A percentile compares a stretch with the other conserved stretches of the same genome.
These are phyloP conservation scores for Musa schizocarpa DNA, from an alignment of 176 grass and related monocot genomes.

Conservation along the genomic window DNA sequence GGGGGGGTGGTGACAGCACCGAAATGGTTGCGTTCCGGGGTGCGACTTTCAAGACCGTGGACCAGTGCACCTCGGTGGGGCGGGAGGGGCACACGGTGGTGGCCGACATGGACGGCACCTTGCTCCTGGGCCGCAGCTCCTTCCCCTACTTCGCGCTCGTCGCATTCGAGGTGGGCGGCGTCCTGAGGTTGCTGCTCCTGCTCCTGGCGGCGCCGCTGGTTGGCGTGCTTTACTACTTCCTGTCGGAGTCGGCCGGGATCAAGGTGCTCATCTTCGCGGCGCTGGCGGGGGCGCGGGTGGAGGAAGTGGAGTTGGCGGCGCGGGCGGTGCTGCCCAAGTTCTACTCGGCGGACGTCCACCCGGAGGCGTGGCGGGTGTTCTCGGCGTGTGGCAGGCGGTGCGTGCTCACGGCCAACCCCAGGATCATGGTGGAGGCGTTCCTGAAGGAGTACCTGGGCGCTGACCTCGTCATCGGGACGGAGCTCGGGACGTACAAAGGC, in stretches of 20 bases:
- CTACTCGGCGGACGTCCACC: slow-evolving; percentile 61
- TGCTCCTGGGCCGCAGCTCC: slow-evolving; percentile 52
- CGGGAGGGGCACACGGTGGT: slow-evolving; percentile 49
- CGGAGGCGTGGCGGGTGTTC: slow-evolving; percentile 73
- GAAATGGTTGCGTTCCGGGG: not conserved
- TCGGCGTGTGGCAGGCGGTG: slow-evolving; percentile 50
- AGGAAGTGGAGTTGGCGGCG: slow-evolving; percentile 55
- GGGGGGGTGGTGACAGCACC: too few relatives aligned
- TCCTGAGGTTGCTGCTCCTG: slow-evolving; percentile 36
- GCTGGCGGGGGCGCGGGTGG: slow-evolving; percentile 30
- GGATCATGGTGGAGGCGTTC: slow-evolving; percentile 74
- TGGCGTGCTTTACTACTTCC: slow-evolving; percentile 49
- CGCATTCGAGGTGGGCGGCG: slow-evolving; percentile 56
- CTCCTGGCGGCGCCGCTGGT: slow-evolving; percentile 43
- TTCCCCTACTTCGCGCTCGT: slow-evolving; percentile 82
- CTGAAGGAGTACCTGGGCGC: slow-evolving; percentile 57
- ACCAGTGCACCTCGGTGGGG: slow-evolving; percentile 47
- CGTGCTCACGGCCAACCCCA: slow-evolving; percentile 73
- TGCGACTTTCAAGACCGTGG: slow-evolving; percentile 33
- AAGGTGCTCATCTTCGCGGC: slow-evolving; percentile 67
- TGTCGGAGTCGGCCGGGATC: slow-evolving; percentile 63
- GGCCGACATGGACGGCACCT: slow-evolving; percentile 61
- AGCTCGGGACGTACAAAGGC: slow-evolving; percentile 33
- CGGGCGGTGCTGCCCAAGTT: slow-evolving; percentile 76
- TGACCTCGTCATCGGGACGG: slow-evolving; percentile 46